Conservation (phyloP, 1,284 basidiomycete genomes). For the Rhodofomes roseus region DNA sequence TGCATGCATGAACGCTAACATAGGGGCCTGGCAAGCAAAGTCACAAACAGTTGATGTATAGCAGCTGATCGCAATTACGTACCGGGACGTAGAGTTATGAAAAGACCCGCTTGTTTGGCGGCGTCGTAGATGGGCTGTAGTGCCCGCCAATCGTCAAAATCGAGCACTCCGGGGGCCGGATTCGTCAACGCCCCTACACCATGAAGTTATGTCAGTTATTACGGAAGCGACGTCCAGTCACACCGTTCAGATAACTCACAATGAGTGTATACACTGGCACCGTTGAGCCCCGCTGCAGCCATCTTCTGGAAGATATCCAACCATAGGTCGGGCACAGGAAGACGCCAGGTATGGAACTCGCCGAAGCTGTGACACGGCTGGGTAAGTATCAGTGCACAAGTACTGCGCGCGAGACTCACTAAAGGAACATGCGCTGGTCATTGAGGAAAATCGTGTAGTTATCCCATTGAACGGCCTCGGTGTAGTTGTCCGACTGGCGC, state of each 20-base stretch:
- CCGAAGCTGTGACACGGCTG: conserved; percentile 43
- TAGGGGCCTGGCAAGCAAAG: conserved; percentile 19
- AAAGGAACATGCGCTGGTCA: conserved; percentile 37
- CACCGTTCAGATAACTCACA: conserved; percentile 37
- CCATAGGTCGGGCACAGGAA: conserved; percentile 80
- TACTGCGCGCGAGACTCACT: conserved; percentile 31
- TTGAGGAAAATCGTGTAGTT: conserved; percentile 29
- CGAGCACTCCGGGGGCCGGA: conserved; percentile 69
- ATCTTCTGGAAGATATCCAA: conserved; percentile 79
- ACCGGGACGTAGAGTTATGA: conserved; percentile 45
- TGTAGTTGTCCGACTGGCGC: conserved; percentile 25
- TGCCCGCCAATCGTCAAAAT: conserved; percentile 68
- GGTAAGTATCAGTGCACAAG: background rate
- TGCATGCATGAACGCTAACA: conserved; percentile 8
- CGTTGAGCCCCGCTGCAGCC: conserved; percentile 80
- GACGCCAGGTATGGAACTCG: conserved; percentile 81
- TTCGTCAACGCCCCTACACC: conserved; percentile 57
- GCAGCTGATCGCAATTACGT: background rate
- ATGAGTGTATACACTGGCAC: conserved; percentile 66
- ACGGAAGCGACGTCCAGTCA: too few species aligned
- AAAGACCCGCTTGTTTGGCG: conserved; percentile 41
- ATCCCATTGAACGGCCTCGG: conserved; percentile 29
- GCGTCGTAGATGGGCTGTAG: conserved; percentile 57
- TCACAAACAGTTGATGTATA: background rate
- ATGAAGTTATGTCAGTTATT: too few species aligned